Base-by-base conservation (phyloP, 2,329 filamentous ascomycete species). In the Talaromyces atroroseus region DNA sequence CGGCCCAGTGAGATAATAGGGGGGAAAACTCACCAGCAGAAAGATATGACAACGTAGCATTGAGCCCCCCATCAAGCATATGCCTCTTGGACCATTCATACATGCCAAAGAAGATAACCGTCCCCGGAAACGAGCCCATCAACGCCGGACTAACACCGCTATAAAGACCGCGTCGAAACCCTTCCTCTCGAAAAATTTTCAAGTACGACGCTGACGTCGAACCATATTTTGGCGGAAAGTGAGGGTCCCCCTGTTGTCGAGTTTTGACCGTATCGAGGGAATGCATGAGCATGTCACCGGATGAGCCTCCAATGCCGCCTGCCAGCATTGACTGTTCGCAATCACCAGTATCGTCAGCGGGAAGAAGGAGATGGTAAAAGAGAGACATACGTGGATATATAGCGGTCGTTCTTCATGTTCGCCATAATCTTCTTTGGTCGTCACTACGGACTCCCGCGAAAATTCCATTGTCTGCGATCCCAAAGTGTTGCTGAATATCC, bases 241-340 rank as follows among this genome's bases (percentile, higher is more conserved):
- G 88, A 46, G 92, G 92, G 68, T 97, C 94, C 67, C 92, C 94
- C 75, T 99, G 94, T 72, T 99, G 95, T 64, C 94, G 84, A 48
- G 94, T 99, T 77, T 99, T 99, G 66, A 99, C 94, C 0, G 94
- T 99, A 73, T 99, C 94, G 68, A 99, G 82, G 47, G 92, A 97
- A 77, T 99, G 94, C 94, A 99, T 99, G 63, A 99, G 79, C 82
- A 99, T 88, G 73, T 99, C 94, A 58, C 95, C 94, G 56, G 88
- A 95, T 16, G 89, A 92, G 53, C 94, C 94, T 68, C 95, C 94
- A 53, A 95, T 79, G 59, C 92, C 94, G 68, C 94, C 94, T 34
- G 94, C 94, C 67, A 99, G 80, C 92, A 97, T 99, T 71, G 89
- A 86, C 90, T 96, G 26, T 65, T 26, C 5, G 46, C 20, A n/a